Evolutionary conservation across 768 basidiomycete genomes (phyloP), one percentile per base, ranked within the genome.

Genomic region (Rubroboletus pulcherrimus): DNA sequence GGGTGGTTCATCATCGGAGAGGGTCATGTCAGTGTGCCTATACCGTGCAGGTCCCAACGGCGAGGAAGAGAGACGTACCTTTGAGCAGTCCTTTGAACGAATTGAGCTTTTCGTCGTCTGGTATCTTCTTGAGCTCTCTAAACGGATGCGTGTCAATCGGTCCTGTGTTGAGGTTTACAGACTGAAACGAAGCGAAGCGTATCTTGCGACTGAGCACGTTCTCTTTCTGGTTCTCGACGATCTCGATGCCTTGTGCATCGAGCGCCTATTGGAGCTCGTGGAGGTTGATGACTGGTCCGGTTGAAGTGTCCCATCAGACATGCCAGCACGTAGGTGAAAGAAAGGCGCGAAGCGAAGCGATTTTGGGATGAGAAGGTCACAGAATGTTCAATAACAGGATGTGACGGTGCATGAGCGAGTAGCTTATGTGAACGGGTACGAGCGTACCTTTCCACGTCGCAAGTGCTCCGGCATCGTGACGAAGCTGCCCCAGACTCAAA

Each of bases 211-310:
- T 94, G 3, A 99, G 79, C 42, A 98, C 80, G 60, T 90, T 93
- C 76, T 98, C 96, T 76, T 98, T 99, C 78, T 98, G 95, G 74
- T 95, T 95, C 78, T 98, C 94, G 21, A 99, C 95, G 14, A 99
- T 80, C 73, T 98, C 95, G 34, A 98, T 80, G 5, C 94, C 95
- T 58, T 98, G 96, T 7, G 81, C 77, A 73, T 98, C 95, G 47
- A 99, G 82, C 5, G 86, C 88, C 76, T 93, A 95, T 74, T 98
- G 96, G 29, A 98, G 78, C 60, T 97, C 93, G 19, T 85, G 74
- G 49, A 99, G 81, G 71, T 91, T 87, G 65, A 99, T 89, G 59
- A 86, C 93, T 97, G 39, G 14, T 15, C 15, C 19, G 17, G 64
- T 50, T 14, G 30, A 37, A 37, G 38, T 7, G 10, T 47, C 11